phyloP scores from a whole-genome alignment of 2,329 filamentous ascomycete species.

The Stagonosporopsis vannaccii region DNA sequence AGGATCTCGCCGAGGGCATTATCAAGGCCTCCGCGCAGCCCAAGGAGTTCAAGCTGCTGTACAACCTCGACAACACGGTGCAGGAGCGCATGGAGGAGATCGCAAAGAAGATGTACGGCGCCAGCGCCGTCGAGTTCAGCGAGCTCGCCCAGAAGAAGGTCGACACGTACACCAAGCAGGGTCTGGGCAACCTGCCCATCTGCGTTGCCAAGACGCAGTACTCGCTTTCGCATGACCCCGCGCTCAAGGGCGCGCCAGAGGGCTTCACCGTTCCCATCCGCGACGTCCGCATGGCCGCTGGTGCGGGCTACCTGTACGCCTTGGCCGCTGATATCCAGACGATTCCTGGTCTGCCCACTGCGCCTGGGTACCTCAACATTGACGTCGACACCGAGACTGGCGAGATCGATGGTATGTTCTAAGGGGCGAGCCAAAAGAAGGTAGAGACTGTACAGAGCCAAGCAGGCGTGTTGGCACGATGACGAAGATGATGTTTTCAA shows the following conservation, averaged over 20 bases:
- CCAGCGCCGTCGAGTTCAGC: constrained; percentile 86
- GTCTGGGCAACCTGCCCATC: constrained; percentile 90
- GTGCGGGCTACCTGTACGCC: constrained; percentile 82
- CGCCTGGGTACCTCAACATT: constrained; percentile 93
- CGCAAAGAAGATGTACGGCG: constrained; percentile 93
- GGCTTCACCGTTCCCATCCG: constrained; percentile 95
- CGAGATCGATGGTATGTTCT: constrained; percentile 79
- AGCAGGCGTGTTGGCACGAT: not conserved
- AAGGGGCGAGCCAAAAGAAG: constrained; percentile 41
- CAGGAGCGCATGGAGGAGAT: constrained; percentile 92
- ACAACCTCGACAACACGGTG: constrained; percentile 74
- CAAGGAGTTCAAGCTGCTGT: constrained; percentile 85
- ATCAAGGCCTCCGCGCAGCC: constrained; percentile 82
- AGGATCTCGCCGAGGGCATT: constrained; percentile 87
- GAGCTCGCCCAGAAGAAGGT: constrained; percentile 96
- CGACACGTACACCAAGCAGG: constrained; percentile 90
- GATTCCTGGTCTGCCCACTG: constrained; percentile 93
- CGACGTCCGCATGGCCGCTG: constrained; percentile 92
- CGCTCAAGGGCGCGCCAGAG: constrained; percentile 91
- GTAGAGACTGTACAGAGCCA: not conserved
- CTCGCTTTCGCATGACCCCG: constrained; percentile 89
- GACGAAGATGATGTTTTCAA: constrained; percentile 12
- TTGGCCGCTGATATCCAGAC: constrained; percentile 98
- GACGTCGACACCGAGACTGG: constrained; percentile 67
- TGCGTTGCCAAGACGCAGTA: constrained; percentile 99